phyloP scores from a whole-genome alignment of 2,329 filamentous ascomycete genomes.

The Colletotrichum coccodes region DNA sequence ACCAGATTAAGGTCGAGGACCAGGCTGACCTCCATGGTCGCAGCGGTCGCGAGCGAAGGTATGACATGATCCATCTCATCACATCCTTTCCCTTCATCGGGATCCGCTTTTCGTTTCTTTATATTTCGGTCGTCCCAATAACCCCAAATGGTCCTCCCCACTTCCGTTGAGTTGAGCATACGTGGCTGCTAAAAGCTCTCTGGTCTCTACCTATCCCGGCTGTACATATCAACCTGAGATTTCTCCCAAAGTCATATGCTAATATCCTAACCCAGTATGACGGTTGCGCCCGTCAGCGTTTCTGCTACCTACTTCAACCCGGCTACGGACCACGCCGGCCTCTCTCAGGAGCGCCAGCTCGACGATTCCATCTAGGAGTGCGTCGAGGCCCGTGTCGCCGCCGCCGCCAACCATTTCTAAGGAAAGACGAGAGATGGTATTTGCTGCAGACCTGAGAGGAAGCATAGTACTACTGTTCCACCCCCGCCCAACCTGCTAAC shows the following conservation, averaged over 20 bases:
- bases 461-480: no score
- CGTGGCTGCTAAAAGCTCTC: not conserved
- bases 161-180: not conserved
- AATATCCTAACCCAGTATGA: not conserved
- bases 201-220: not conserved
- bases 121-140: no score
- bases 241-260: not conserved
- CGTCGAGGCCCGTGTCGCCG: slow-evolving; percentile 1
- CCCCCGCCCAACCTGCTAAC: not conserved
- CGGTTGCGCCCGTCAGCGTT: not conserved
- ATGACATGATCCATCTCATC: not conserved
- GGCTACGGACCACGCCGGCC: not conserved
- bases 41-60: not conserved
- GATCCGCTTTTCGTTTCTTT: no score
- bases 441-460: not conserved
- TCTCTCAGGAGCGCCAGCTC: not conserved
- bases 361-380: not conserved
- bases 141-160: not conserved
- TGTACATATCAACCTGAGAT: no score
- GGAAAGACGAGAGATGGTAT: not conserved
- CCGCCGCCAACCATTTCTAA: not conserved
- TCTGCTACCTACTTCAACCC: not conserved
- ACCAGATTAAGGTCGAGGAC: slow-evolving; percentile 24
- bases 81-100: not conserved
- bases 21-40: slow-evolving; percentile 22